These are phyloP conservation scores for Ceratocystis diversiconidia DNA, from an alignment of 2,329 filamentous ascomycete species.

Conservation along the genomic window DNA sequence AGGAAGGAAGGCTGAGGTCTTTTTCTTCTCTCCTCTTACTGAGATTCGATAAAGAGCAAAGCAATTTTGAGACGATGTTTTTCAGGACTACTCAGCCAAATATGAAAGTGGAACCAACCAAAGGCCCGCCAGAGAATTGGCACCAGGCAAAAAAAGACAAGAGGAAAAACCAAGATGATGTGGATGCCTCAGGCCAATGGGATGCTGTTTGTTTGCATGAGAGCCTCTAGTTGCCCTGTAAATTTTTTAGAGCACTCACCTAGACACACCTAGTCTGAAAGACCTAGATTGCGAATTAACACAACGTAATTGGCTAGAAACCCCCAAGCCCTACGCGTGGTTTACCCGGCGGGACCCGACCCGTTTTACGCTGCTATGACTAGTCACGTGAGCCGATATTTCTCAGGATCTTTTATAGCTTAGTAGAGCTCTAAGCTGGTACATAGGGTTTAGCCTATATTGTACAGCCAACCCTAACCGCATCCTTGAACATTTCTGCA, in stretches of 20 bases:
- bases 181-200: conserved; percentile 18
- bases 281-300: conserved; percentile 17
- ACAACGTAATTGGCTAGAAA: conserved; percentile 11
- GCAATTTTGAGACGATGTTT: conserved; percentile 12
- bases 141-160: conserved; percentile 2
- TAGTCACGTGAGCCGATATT: no score
- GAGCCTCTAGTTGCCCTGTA: not conserved
- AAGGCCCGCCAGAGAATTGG: conserved; percentile 6
- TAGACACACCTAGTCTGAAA: not conserved
- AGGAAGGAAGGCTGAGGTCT: conserved; percentile 32
- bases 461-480: no score
- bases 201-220: not conserved
- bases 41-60: not conserved
- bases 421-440: no score
- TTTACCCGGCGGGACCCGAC: conserved; percentile 17
- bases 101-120: conserved; percentile 4
- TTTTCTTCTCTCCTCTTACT: conserved; percentile 24
- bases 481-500: no score
- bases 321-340: conserved; percentile 4
- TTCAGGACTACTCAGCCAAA: conserved; percentile 2
- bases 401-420: no score
- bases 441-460: no score
- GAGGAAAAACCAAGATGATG: no score
- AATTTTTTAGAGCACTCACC: not conserved
- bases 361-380: not conserved